These are phyloP conservation scores for Acorus gramineus DNA, from an alignment of 106 monocot genomes.

Conservation along the genomic window DNA sequence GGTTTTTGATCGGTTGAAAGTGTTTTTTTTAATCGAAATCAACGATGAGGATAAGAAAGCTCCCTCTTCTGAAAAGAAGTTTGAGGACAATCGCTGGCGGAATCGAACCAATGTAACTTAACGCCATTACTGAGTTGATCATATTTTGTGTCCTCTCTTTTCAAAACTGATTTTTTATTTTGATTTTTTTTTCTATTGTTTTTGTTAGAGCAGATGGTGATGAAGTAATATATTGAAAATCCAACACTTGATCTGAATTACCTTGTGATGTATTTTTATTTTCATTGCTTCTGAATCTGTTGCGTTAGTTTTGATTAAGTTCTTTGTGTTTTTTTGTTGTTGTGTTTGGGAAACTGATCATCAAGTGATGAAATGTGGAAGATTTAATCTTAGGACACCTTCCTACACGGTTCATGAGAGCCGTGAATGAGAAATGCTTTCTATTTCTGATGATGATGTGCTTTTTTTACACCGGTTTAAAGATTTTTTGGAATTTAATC, in stretches of 20 bases:
- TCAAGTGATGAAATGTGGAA: constrained; percentile 23
- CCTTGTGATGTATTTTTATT: constrained; percentile 4
- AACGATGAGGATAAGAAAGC: constrained; percentile 25
- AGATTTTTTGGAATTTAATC: no score
- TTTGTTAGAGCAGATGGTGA: constrained; percentile 2
- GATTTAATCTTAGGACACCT: constrained; percentile 40
- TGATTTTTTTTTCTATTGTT: neutral
- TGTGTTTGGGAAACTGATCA: neutral
- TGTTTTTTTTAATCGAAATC: neutral
- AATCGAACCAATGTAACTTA: constrained; percentile 14
- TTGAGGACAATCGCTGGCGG: constrained; percentile 28
- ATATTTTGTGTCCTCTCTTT: neutral
- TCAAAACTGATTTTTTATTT: neutral
- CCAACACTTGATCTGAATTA: constrained; percentile 30
- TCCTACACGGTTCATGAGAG: constrained; percentile 18
- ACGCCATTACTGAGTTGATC: constrained; percentile 23
- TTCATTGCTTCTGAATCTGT: constrained; percentile 19
- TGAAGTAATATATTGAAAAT: constrained; percentile 14
- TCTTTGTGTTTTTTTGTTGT: neutral
- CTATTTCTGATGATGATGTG: constrained; percentile 13
- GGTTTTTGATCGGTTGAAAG: neutral
- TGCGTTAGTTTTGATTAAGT: neutral
- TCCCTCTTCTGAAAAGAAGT: constrained; percentile 21
- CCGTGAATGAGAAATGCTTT: constrained; percentile 29
- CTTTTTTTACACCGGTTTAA: no score